A percentile compares a stretch with the other conserved stretches of the same genome.
Conservation (phyloP, 169 alveolate species). For the Cryptosporidium ubiquitum region DNA sequence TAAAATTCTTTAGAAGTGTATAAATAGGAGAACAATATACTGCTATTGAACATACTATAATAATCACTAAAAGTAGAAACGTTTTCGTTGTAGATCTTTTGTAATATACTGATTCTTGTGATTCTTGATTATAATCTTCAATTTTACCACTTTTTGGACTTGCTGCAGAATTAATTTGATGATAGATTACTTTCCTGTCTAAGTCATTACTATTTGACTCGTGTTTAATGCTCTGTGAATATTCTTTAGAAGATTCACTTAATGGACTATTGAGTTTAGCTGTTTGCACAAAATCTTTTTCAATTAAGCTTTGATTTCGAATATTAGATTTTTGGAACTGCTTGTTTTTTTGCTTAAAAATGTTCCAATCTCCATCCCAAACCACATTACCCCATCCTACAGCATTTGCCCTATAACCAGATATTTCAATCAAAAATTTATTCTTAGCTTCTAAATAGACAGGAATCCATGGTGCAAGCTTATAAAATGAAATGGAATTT, state of each 20-base stretch:
- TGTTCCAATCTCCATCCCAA: conserved; percentile 60
- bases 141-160: too few relatives aligned
- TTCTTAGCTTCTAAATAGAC: conserved; percentile 9
- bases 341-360: not conserved
- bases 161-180: not conserved
- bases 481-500: conserved; percentile 6
- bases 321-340: not conserved
- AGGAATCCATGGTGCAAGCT: conserved; percentile 53
- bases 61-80: not conserved
- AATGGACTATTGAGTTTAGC: not conserved
- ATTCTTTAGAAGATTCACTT: not conserved
- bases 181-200: not conserved
- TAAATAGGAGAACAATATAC: not conserved
- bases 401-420: conserved; percentile 27
- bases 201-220: not conserved
- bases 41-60: not conserved
- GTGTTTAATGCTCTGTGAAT: not conserved
- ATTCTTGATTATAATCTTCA: not conserved
- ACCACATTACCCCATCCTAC: conserved; percentile 55
- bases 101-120: not conserved
- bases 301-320: not conserved
- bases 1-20: not conserved
- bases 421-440: conserved; percentile 5
- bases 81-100: not conserved
- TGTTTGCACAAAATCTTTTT: not conserved